These are phyloP conservation scores for Scheffersomyces lignosus DNA, from an alignment of 805 yeast genomes.

Conservation along the genomic window DNA sequence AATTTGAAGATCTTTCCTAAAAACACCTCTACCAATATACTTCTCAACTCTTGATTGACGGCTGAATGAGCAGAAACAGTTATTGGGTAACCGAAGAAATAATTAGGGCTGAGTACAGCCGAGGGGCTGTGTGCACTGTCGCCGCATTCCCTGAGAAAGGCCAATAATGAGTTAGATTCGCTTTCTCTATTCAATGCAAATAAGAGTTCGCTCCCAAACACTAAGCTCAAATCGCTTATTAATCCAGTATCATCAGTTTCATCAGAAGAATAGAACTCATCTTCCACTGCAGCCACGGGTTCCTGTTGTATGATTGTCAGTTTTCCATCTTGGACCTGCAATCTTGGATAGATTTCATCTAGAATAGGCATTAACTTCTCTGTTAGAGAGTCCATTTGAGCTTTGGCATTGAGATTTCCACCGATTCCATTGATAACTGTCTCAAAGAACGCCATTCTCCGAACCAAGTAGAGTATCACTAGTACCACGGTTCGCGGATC, in stretches of 20 bases:
- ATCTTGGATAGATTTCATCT: slow-evolving; percentile 15
- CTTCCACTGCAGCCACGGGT: neutral
- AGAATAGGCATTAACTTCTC: slow-evolving; percentile 27
- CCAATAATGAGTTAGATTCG: slow-evolving; percentile 24
- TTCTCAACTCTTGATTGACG: slow-evolving; percentile 3
- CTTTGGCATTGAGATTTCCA: slow-evolving; percentile 2
- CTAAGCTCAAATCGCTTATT: slow-evolving; percentile 3
- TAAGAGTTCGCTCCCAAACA: slow-evolving; percentile 15
- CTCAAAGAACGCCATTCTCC: slow-evolving; percentile 24
- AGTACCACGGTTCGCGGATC: slow-evolving; percentile 9
- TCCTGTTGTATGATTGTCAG: neutral
- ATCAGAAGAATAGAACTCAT: neutral
- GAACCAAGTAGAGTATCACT: slow-evolving; percentile 23
- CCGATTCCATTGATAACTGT: slow-evolving; percentile 1
- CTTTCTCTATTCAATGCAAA: slow-evolving; percentile 19
- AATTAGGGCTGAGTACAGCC: slow-evolving; percentile 1
- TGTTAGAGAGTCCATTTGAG: slow-evolving; percentile 23
- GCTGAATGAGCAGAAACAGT: neutral
- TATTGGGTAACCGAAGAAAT: slow-evolving; percentile 1
- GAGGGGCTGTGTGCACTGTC: slow-evolving; percentile 9
- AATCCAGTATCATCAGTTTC: neutral
- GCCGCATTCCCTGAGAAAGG: slow-evolving; percentile 12
- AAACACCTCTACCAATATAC: slow-evolving; percentile 7
- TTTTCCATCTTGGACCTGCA: neutral
- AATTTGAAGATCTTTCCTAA: slow-evolving; percentile 6